Evolutionary conservation across 1,284 basidiomycete species (phyloP), one percentile per base, ranked within the genome.

Genomic region (Cryptococcus depauperatus): DNA sequence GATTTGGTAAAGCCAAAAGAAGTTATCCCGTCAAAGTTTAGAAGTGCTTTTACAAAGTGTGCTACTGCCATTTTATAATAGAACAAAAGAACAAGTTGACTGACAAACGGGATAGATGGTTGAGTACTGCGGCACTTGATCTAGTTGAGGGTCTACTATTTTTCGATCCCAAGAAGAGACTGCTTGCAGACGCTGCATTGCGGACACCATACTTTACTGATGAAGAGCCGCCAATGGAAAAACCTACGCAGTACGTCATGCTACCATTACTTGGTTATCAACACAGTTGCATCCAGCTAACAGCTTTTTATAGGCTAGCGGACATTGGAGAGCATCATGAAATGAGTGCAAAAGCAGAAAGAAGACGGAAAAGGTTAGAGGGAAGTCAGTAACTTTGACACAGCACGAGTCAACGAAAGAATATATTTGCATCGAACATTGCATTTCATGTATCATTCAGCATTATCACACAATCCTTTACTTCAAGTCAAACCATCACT

Each of bases 1-100:
- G 95, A 99, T 66, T 79, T 99, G n/a, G 83, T 97, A 41, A 65
- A 90, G 65, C 90, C 95, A 0, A 82, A 79, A 54, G 81, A 86
- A 38, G 66, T 73, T 16, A 70, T 87, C 13, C 77, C 79, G 27
- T 83, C 84, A 54, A 79, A 77, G 44, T 86, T 96, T 62, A 75
- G 83, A 37, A 80, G 84, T 38, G 69, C 82, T 25, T 92, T 93
- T 63, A 76, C 79, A 57, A 85, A 83, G 85, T 88, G 52, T 60
- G 81, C 69, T 25, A 6, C 5, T 27, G 22, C 4, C 23, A 2
- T n/a, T 11, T 39, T 39, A 5, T 27, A 27, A 16, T n/a, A 38
- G 23, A 22, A 27, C 14, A 35, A 11, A 16, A 9, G 34, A 35
- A 0, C 25, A 13, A 25, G 22, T 16, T 9, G 9, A 18, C 16